Conservation (phyloP, 768 basidiomycete species). For the Pulveroboletus ravenelii region DNA sequence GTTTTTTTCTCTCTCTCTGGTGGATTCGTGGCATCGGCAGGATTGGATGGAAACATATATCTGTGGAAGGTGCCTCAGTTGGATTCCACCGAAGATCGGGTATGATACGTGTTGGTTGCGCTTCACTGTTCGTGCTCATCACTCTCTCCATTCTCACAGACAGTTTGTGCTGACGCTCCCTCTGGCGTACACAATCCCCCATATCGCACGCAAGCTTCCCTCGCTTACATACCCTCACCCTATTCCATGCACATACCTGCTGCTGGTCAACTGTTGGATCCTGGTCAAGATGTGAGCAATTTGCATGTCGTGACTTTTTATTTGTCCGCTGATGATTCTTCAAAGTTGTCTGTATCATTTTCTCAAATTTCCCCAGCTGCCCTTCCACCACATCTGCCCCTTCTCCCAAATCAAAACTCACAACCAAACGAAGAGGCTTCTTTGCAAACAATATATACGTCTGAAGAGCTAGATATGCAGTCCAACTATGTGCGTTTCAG, state of each 20-base stretch:
- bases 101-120: no score
- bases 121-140: no score
- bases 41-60: background rate
- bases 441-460: no score
- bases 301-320: background rate
- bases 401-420: no score
- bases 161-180: background rate
- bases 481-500: background rate
- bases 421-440: background rate
- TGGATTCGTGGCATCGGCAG: background rate
- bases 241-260: background rate
- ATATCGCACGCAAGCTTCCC: background rate
- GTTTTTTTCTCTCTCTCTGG: slow-evolving; percentile 8
- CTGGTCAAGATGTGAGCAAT: background rate
- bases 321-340: background rate
- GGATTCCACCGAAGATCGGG: background rate
- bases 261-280: no score
- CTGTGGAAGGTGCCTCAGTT: background rate
- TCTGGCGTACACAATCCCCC: background rate
- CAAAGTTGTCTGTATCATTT: background rate
- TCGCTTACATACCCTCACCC: background rate
- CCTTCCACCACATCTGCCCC: no score
- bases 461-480: background rate
- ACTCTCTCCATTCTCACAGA: background rate
- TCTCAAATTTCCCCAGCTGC: background rate